Base-by-base conservation (phyloP, 148 eudicot species). In the Fallopia convolvulus region DNA sequence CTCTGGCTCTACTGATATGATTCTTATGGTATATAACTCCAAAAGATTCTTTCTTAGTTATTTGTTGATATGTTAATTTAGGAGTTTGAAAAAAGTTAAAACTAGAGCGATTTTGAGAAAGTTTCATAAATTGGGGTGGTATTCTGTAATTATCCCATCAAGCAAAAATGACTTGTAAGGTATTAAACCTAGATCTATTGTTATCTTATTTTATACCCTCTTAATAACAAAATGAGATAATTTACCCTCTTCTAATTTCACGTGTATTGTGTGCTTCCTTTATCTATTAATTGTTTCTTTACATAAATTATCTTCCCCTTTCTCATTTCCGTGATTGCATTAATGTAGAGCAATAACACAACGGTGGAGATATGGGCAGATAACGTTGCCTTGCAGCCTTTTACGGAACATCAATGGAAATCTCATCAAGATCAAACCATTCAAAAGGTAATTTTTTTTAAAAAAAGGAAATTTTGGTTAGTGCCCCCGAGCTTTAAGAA, bases 331-430 rank as follows among this genome's bases (percentile, higher is more conserved):
- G 72, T 68, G 20, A 17, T 68, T 20, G 55, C 17, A 46, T 21
- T 9, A 26, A 44, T 82, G 46, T 76, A 92, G 94, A 87, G 83
- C 77, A 75, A 90, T 14, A 79, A 85, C 8, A 79, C 88, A 48
- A 63, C 70, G 2, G 80, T 84, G 17, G 90, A 92, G 11, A 82
- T 91, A 55, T 86, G 88, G 91, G 82, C 80, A 1, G 92, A 91
- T 74, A 91, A 83, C 77, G 74, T 91, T 76, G 91, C 96, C 0
- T 70, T 93, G 11, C 97, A 89, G 77, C 92, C 93, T 14, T 93
- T 93, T 32, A 91, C 93, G n/a, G 36, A 87, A 33, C 76, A 87
- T 36, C 84, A 93, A 65, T 93, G 98, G 98, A 86, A 66, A 78
- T 89, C 91, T 75, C 95, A 90, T 70, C 97, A 84, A 79, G 80